phyloP scores from a whole-genome alignment of 2,329 filamentous ascomycete genomes.

The Dothideomycetidae sp. region DNA sequence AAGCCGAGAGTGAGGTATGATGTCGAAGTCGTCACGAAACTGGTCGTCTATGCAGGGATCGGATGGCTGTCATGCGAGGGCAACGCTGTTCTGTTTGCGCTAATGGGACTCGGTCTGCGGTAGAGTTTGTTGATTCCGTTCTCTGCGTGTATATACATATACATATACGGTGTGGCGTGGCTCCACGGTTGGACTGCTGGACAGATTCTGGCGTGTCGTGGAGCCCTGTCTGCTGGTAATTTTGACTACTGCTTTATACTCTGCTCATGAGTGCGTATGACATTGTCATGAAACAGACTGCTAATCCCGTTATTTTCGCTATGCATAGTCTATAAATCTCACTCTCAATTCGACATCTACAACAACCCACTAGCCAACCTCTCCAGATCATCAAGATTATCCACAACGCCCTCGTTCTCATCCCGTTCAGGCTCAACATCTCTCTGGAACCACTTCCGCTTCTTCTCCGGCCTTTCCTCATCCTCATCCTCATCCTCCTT shows the following conservation, averaged over 20 bases:
- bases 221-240: no score
- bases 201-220: no score
- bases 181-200: no score
- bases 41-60: conserved; percentile 88
- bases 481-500: conserved; percentile 26
- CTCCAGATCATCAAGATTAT: conserved; percentile 65
- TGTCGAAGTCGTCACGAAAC: conserved; percentile 94
- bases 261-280: no score
- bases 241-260: no score
- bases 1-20: conserved; percentile 87
- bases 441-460: conserved; percentile 69
- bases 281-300: no score
- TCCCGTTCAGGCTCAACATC: conserved; percentile 41
- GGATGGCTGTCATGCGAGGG: conserved; percentile 64
- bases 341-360: conserved; percentile 21
- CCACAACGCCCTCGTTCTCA: conserved; percentile 36
- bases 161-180: no score
- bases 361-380: conserved; percentile 60
- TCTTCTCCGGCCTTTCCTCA: conserved; percentile 40
- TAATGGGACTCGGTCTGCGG: conserved; percentile 4
- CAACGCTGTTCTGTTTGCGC: conserved; percentile 53
- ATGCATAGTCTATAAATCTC: no score
- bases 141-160: no score
- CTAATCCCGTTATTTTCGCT: no score
- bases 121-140: no score